Percentiles rank a stretch among this genome's conserved stretches.
phyloP scores from a whole-genome alignment of 2,329 filamentous ascomycete species.

The Nemania diffusa region DNA sequence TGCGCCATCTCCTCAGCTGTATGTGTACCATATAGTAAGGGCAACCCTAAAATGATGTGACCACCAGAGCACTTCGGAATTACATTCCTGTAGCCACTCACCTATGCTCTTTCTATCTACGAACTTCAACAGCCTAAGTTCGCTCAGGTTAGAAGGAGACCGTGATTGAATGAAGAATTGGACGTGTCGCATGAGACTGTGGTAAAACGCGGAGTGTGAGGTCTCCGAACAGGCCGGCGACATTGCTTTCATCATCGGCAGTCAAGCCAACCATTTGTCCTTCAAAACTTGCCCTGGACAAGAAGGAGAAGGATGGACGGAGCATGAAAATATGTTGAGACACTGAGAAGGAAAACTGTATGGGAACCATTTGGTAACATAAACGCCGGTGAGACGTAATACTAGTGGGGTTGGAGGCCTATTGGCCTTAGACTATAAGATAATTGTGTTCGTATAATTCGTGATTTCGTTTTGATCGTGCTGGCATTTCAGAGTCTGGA shows the following conservation, averaged over 20 bases:
- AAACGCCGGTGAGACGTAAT: not conserved
- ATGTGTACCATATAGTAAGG: not conserved
- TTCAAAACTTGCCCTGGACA: not conserved
- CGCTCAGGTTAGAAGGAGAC: not conserved
- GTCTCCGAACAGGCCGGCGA: not conserved
- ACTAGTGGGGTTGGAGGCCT: not conserved
- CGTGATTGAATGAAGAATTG: not conserved
- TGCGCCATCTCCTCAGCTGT: not conserved
- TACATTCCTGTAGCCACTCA: not conserved
- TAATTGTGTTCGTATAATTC: conserved; percentile 23
- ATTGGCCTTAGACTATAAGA: not conserved
- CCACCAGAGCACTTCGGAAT: not conserved
- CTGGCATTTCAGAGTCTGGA: not conserved
- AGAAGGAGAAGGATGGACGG: not conserved
- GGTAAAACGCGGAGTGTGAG: not conserved
- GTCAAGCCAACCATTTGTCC: not conserved
- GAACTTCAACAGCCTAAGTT: not conserved
- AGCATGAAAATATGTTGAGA: not conserved
- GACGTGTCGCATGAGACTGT: not conserved
- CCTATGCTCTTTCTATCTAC: not conserved
- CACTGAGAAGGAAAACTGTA: not conserved
- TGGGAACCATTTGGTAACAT: not conserved
- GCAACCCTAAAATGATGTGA: not conserved
- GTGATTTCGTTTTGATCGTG: conserved; percentile 19
- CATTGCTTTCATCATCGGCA: not conserved